A percentile compares a stretch with the other conserved stretches of the same genome.
Conservation (phyloP, 805 yeast genomes). For the Suhomyces sp. region DNA sequence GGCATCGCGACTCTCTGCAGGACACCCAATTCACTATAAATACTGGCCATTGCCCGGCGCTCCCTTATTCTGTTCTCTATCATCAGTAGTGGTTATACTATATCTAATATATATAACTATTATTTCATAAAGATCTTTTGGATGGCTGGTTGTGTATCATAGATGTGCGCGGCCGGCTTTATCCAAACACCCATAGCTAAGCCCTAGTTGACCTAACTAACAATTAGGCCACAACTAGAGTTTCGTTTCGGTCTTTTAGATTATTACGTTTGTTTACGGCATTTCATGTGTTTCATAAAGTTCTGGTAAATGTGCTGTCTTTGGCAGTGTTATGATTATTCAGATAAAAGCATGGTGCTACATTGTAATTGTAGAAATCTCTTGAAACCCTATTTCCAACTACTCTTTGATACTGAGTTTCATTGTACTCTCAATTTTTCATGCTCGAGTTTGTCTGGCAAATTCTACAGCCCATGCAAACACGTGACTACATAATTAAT, state of each 20-base stretch:
- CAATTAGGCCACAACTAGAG: constrained; percentile 68
- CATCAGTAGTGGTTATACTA: constrained; percentile 86
- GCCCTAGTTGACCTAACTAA: constrained; percentile 68
- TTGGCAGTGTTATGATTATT: constrained; percentile 21
- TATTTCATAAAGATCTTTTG: constrained; percentile 46
- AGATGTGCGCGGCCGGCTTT: constrained; percentile 11
- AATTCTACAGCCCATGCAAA: not conserved
- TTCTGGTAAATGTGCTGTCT: constrained; percentile 26
- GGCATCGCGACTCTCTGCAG: constrained; percentile 5
- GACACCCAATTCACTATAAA: constrained; percentile 23
- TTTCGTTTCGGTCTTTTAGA: constrained; percentile 81
- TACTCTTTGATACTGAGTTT: not conserved
- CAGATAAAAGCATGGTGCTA: constrained; percentile 55
- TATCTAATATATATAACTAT: constrained; percentile 61
- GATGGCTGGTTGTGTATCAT: constrained; percentile 30
- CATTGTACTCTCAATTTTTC: not conserved
- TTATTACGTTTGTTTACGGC: constrained; percentile 25
- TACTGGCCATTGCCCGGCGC: constrained; percentile 21
- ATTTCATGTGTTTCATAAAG: constrained; percentile 31
- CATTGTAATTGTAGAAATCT: constrained; percentile 24
- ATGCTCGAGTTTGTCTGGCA: not conserved
- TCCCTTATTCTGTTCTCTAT: constrained; percentile 35
- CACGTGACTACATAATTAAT: not conserved
- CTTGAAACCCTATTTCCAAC: not conserved
- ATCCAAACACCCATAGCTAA: constrained; percentile 47